Conservation (phyloP, 306 rosid species). For the Arachis hypogaea region DNA sequence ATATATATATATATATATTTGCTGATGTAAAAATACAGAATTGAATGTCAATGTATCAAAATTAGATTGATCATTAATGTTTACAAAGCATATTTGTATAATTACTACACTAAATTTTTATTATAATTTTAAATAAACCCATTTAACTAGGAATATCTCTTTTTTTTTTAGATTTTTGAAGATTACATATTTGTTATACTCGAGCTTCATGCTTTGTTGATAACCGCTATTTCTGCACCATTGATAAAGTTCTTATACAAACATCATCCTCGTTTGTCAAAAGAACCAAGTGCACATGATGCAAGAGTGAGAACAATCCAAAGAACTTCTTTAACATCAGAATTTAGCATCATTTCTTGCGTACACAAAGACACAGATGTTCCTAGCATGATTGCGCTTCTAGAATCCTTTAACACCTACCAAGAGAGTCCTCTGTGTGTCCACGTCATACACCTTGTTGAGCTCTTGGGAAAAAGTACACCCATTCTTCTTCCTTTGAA, state of each 20-base stretch:
- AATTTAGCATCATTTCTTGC: conserved; percentile 42
- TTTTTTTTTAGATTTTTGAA: conserved; percentile 39
- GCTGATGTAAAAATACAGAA: no score
- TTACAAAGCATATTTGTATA: no score
- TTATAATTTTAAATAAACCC: no score
- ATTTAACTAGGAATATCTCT: no score
- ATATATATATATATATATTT: no score
- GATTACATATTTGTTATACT: conserved; percentile 22
- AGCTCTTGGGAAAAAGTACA: conserved; percentile 43
- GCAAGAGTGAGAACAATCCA: conserved; percentile 36
- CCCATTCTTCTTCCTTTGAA: conserved; percentile 50
- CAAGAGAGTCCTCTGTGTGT: conserved; percentile 39
- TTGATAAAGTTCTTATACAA: conserved; percentile 26
- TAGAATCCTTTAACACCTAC: conserved; percentile 51
- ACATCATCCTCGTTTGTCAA: background rate
- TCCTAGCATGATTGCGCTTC: conserved; percentile 43
- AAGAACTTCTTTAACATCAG: background rate
- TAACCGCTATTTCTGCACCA: conserved; percentile 18
- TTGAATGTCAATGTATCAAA: no score
- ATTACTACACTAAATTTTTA: no score
- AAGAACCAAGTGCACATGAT: background rate
- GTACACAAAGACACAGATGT: conserved; percentile 50
- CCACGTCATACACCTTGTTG: conserved; percentile 44
- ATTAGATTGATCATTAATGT: no score
- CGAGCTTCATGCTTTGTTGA: conserved; percentile 19